Percentiles rank a stretch among this genome's conserved stretches.
Conservation (phyloP, 2,329 filamentous ascomycete genomes). For the Fusarium bactridioides region DNA sequence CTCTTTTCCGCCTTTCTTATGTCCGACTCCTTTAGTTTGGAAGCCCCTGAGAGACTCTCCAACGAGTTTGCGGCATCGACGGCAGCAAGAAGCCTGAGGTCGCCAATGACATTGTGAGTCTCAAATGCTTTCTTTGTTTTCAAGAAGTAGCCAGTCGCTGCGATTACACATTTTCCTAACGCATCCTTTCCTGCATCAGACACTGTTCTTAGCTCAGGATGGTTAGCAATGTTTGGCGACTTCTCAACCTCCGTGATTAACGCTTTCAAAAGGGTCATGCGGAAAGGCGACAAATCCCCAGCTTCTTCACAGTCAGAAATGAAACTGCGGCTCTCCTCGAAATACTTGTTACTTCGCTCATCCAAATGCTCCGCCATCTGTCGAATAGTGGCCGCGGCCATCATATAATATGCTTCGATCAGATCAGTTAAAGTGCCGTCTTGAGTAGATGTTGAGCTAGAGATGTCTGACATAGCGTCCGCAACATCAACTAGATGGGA, state of each 20-base stretch:
- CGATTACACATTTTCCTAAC: slow-evolving; percentile 41
- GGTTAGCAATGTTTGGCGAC: slow-evolving; percentile 40
- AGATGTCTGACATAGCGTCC: slow-evolving; percentile 43
- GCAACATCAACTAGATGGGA: slow-evolving; percentile 47
- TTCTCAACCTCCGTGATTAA: slow-evolving; percentile 42
- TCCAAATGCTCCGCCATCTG: slow-evolving; percentile 56
- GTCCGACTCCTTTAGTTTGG: slow-evolving; percentile 43
- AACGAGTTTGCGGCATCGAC: slow-evolving; percentile 43
- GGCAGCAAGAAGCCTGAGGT: slow-evolving; percentile 45
- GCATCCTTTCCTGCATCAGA: slow-evolving; percentile 37
- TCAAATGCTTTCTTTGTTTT: slow-evolving; percentile 44
- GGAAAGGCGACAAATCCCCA: slow-evolving; percentile 42
- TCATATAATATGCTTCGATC: slow-evolving; percentile 44
- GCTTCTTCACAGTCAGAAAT: slow-evolving; percentile 37
- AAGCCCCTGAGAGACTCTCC: slow-evolving; percentile 30
- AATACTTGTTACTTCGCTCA: slow-evolving; percentile 53
- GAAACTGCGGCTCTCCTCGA: slow-evolving; percentile 43
- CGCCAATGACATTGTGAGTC: slow-evolving; percentile 28
- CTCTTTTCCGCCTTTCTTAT: slow-evolving; percentile 48
- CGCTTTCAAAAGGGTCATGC: slow-evolving; percentile 48
- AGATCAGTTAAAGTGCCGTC: slow-evolving; percentile 44
- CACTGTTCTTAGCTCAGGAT: slow-evolving; percentile 37
- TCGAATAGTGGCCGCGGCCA: slow-evolving; percentile 47
- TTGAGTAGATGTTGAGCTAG: slow-evolving; percentile 34
- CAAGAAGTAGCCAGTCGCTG: slow-evolving; percentile 40